Percentiles rank a stretch among this genome's conserved stretches.
phyloP scores from a whole-genome alignment of 257 asterid species.

The Penstemon davidsonii region DNA sequence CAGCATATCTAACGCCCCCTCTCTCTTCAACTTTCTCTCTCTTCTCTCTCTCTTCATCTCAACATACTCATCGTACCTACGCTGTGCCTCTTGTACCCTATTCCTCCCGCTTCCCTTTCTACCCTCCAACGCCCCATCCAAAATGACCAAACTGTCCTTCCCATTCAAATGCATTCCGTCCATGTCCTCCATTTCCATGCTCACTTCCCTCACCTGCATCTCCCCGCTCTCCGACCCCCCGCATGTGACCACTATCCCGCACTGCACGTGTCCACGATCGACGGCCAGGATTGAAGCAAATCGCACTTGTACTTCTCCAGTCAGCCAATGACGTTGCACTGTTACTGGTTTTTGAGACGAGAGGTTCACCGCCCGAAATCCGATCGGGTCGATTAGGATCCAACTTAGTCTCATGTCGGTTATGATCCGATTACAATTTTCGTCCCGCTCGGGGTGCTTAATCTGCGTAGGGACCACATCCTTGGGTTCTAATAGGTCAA shows the following conservation, averaged over 20 bases:
- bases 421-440: constrained; percentile 31
- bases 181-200: constrained; percentile 74
- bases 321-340: constrained; percentile 82
- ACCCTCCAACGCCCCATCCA: constrained; percentile 67
- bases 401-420: constrained; percentile 61
- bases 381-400: constrained; percentile 61
- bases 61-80: constrained; percentile 45
- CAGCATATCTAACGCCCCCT: constrained; percentile 56
- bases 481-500: constrained; percentile 77
- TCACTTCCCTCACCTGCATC: constrained; percentile 80
- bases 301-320: constrained; percentile 69
- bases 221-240: constrained; percentile 59
- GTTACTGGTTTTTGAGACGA: constrained; percentile 68
- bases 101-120: constrained; percentile 50
- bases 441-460: constrained; percentile 48
- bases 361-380: constrained; percentile 55
- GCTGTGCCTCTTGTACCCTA: constrained; percentile 43
- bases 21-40: constrained; percentile 59
- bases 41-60: constrained; percentile 58
- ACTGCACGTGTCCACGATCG: constrained; percentile 48
- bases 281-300: constrained; percentile 52
- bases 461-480: constrained; percentile 61
- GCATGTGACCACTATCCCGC: constrained; percentile 67
- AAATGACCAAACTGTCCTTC: constrained; percentile 71
- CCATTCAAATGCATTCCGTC: constrained; percentile 80